Evolutionary conservation across 73 alveolate species (phyloP), one percentile per base, ranked within the genome.

Genomic region (Paramecium sonneborni): DNA sequence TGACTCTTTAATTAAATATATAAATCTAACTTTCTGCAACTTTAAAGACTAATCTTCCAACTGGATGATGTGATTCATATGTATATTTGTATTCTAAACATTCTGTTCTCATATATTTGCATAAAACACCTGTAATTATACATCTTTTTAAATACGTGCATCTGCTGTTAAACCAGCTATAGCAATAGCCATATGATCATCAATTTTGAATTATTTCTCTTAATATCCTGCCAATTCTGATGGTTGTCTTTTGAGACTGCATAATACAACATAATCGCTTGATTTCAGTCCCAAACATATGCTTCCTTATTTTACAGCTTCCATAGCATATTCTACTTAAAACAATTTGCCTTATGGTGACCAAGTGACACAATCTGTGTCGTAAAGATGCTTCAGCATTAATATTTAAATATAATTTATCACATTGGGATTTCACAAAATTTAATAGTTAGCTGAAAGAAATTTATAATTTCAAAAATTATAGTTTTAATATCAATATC

Each of bases 121-220:
- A 97, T 26, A 97, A 91, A 12, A 62, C 39, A 30, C 84, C 99
- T 88, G 87, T 97, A 89, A 97, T 95, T 97, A 97, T 96, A 76
- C 74, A 97, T 94, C 95, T 95, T 92, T 97, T 95, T 35, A 97
- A 85, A 23, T 84, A 86, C 99, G 85, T n/a, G 99, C 99, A 85
- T 98, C 99, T 12, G 99, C 99, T 12, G 99, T 97, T 43, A 98
- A 94, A 1, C 99, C 99, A 24, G 99, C 97, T 62, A 98, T 96
- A 56, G 99, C 99, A 69, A 98, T 97, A 26, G 99, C 99, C 92
- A 98, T 96, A 92, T 98, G 99, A 87, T 97, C 99, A 88, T 98
- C 99, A 48, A 98, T 96, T 91, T 98, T 97, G 96, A 97, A 98
- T 89, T 97, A 82, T 93, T 95, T 95, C 48, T 95, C 97, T 92